Conservation (phyloP, 495 filamentous ascomycete genomes). For the Clohesyomyces aquaticus region DNA sequence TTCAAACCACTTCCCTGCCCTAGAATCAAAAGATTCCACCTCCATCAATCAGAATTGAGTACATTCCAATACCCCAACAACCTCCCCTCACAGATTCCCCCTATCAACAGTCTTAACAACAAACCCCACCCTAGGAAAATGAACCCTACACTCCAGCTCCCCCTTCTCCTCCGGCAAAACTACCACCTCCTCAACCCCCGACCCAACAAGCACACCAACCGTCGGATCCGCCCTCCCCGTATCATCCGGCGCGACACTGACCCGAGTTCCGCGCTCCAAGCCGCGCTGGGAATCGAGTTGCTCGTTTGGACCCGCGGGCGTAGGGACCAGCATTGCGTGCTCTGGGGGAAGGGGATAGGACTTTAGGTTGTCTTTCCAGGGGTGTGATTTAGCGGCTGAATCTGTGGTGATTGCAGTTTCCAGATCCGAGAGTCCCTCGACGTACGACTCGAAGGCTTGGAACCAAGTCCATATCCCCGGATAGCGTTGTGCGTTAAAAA, state of each 20-base stretch:
- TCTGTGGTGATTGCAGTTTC: slow-evolving; percentile 16
- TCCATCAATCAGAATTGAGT: not conserved
- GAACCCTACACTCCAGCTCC: slow-evolving; percentile 38
- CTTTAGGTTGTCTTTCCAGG: slow-evolving; percentile 30
- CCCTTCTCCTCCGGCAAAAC: slow-evolving; percentile 38
- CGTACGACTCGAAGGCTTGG: slow-evolving; percentile 29
- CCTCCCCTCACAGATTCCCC: slow-evolving; percentile 8
- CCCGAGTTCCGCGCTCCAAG: slow-evolving; percentile 34
- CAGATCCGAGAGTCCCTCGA: slow-evolving; percentile 33
- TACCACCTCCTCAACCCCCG: slow-evolving; percentile 45
- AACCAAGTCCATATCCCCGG: slow-evolving; percentile 42
- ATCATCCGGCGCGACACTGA: slow-evolving; percentile 46
- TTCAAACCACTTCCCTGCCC: too few relatives aligned
- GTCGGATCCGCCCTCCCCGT: slow-evolving; percentile 44
- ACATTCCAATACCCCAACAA: too few relatives aligned
- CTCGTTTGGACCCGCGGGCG: slow-evolving; percentile 27
- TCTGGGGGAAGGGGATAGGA: slow-evolving; percentile 4
- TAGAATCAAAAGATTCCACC: not conserved
- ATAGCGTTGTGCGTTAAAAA: slow-evolving; percentile 44
- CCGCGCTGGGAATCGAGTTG: slow-evolving; percentile 40
- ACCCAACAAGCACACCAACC: slow-evolving; percentile 36
- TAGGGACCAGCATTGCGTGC: slow-evolving; percentile 37
- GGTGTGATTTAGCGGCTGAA: slow-evolving; percentile 1
- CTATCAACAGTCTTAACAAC: slow-evolving; percentile 30
- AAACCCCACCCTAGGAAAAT: slow-evolving; percentile 47